Evolutionary conservation across 805 yeast genomes (phyloP), one percentile per base, ranked within the genome.

Genomic region (Torulaspora maleeae): DNA sequence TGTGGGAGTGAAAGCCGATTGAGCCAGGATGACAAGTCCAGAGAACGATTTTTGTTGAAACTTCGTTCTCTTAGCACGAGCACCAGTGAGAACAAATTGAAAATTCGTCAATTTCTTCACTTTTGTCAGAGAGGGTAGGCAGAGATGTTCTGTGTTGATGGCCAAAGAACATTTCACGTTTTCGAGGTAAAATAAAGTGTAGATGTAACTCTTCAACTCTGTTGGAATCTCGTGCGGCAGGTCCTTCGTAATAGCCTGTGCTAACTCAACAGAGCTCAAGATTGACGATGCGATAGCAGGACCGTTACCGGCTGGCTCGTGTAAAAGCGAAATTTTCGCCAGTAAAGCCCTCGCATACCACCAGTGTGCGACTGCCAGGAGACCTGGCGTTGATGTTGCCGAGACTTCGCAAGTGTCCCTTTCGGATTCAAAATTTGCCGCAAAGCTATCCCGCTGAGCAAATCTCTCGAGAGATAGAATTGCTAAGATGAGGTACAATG

Each of bases 51-150:
- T 74, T 38, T 74, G 74, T 67, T 91, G 98, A 62, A 71, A 86
- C 63, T 86, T 86, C 3, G 98, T 91, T 59, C 93, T 74, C 60
- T 81, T 83, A 8, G 96, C 96, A 54, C 81, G 81, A 45, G 93
- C 86, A 53, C 98, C 98, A 1, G 97, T 85, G 37, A 91, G 67
- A 0, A 82, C 76, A 52, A 82, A 76, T 40, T 76, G 69, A 38
- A 88, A 72, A 1, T 78, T 75, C 0, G 89, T 79, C 9, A 83
- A 59, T 11, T 75, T 73, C 36, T 78, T 75, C 2, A 82, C 86
- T 49, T 74, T 75, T 1, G 69, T 64, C 49, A 86, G 67, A 4
- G 78, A 72, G 6, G 80, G 79, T 17, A 74, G 64, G 1, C 83
- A 73, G 27, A 80, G 61, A 51, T 79, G 77, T 57, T 86, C 95